Evolutionary conservation across 2,329 filamentous ascomycete species (phyloP), one percentile per base, ranked within the genome.

Genomic region (Penicillium sclerotiorum): DNA sequence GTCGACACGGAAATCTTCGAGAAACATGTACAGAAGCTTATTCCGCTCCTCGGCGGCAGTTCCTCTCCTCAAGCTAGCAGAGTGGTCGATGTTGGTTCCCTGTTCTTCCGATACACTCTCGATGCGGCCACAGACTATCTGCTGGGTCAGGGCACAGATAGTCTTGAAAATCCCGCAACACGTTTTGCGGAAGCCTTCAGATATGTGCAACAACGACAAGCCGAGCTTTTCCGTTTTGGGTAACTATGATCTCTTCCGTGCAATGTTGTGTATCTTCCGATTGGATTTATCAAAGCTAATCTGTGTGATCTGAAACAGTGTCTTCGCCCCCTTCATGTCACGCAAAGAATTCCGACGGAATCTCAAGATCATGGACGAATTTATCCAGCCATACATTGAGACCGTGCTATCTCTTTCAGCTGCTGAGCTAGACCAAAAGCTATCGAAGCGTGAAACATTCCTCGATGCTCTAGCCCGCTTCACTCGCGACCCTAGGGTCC

Each of bases 81-180:
- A 11, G 78, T 83, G 11, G 76, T 95, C 23, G 86, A 95, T 60
- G 80, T 93, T 8, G 81, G 83, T 49, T 85, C 92, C 50, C 74
- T 96, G 41, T 86, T 96, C 71, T 95, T 90, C 74, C 80, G 89
- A 18, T 91, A 85, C 66, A 92, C 90, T 0, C 78, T 96, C 15
- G 91, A 96, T 66, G 86, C 89, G 7, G 84, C 89, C 2, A 95
- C 91, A 1, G 88, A 94, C 62, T 96, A 95, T 67, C 75, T 96
- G 28, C 80, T 96, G 0, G 92, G 92, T 3, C 77, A 84, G 48
- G 87, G 88, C 56, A 87, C 92, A 20, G 84, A 80, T 28, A 83
- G 80, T 61, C 57, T 80, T 27, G 70, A 74, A 32, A 84, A 85
- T 36, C 84, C 86, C 1, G 78, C 82, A 33, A 82, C 86, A 12